Evolutionary conservation across 257 asterid species (phyloP), one percentile per base, ranked within the genome.

Genomic region (Nicotiana tomentosiformis): DNA sequence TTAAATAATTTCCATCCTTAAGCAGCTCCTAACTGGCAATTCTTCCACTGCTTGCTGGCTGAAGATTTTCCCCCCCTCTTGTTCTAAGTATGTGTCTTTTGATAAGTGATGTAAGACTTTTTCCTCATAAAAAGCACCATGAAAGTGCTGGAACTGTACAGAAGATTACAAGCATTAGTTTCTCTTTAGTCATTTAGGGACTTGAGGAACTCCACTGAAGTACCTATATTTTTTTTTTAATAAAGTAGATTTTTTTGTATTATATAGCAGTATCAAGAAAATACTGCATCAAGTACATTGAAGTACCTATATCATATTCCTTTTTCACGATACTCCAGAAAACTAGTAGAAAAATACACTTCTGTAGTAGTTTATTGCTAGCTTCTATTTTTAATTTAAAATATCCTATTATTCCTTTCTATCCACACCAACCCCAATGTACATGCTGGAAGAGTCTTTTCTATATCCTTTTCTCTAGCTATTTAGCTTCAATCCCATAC

Each of bases 161-260:
- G 78, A 72, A 72, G 60, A 46, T 23, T 72, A 46, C 39, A 72
- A 46, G 61, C 39, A 23, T 72, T 46, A 12, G 60, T 72, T 37
- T 70, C 78, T 20, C 78, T 43, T 43, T n/a, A 70, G 58, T 20
- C 78, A 72, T 46, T 43, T 70, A 43, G 78, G 60, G n/a, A 70
- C 46, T n/a, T 20, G 20, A 26, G 57, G 60, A 43, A n/a, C 46
- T 46, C 39, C 20, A 72, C 20, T 69, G 0, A 69, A 49, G 20
- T 72, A 32, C n/a, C 30, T 46, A 46, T 46, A 72, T 46, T 23
- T 23, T 23, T 23, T 23, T 23, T 23, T 23, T 23, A 1, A 23
- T 23, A 23, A 23, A 23, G 26, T 23, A 23, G 1, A 23, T 23
- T 23, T 23, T 23, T 23, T 23, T 23, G 23, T 23, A 23, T 23